Evolutionary conservation across 208 protist species (phyloP).

Genomic region (Trypanosoma congolense): DNA sequence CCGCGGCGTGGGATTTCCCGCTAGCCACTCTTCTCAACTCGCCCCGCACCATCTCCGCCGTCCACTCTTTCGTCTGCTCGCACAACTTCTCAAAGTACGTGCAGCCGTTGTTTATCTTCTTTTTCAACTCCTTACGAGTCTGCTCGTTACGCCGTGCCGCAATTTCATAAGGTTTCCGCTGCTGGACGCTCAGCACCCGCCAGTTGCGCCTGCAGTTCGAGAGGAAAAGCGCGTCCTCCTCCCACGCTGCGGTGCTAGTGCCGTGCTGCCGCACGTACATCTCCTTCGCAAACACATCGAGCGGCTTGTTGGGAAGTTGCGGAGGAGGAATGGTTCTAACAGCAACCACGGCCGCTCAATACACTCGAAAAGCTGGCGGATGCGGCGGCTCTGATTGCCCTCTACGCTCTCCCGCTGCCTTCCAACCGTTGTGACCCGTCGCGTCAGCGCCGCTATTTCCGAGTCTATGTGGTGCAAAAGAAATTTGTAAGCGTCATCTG

Average conservation of each 20-base stretch:
- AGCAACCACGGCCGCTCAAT: constrained; percentile 72
- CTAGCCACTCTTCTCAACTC: constrained; percentile 2
- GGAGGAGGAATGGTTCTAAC: constrained; percentile 39
- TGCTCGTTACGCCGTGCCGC: constrained; percentile 54
- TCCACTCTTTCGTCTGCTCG: constrained; percentile 48
- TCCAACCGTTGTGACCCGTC: constrained; percentile 44
- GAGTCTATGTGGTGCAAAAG: constrained; percentile 76
- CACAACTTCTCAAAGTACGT: constrained; percentile 64
- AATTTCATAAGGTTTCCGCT: constrained; percentile 60
- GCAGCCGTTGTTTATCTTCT: constrained; percentile 46
- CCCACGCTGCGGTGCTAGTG: constrained; percentile 7
- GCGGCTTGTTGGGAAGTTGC: constrained; percentile 50
- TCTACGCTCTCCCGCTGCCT: constrained; percentile 35
- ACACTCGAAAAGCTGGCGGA: constrained; percentile 62
- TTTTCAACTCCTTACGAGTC: constrained; percentile 51
- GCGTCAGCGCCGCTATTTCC: constrained; percentile 62
- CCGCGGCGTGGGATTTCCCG: background rate
- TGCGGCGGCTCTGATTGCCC: constrained; percentile 33
- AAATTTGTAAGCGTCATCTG: constrained; percentile 70
- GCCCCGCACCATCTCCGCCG: constrained; percentile 46
- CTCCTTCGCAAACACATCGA: constrained; percentile 80
- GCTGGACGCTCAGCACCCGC: constrained; percentile 27
- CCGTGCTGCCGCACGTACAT: constrained; percentile 26
- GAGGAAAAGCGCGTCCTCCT: constrained; percentile 55
- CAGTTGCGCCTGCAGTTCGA: constrained; percentile 63